Percentiles rank a stretch among this genome's conserved stretches.
phyloP scores from a whole-genome alignment of 2,329 filamentous ascomycete species.

The Alternaria viburni region DNA sequence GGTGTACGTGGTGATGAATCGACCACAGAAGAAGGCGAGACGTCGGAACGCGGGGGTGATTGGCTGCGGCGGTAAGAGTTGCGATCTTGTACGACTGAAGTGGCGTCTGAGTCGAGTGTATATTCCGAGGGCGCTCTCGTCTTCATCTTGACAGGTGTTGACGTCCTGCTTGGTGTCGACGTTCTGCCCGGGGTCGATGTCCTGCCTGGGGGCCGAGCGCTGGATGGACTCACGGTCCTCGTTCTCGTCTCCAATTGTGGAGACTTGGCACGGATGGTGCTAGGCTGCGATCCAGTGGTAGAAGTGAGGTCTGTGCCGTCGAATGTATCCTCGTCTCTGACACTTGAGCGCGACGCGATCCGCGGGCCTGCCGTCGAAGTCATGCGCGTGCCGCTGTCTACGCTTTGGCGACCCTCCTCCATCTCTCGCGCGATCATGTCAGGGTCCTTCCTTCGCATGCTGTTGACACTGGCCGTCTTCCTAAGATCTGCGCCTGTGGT shows the following conservation, averaged over 20 bases:
- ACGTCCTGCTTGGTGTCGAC: constrained; percentile 27
- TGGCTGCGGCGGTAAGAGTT: constrained; percentile 26
- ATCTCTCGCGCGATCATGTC: constrained; percentile 46
- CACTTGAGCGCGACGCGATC: constrained; percentile 51
- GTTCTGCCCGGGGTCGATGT: constrained; percentile 27
- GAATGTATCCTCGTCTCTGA: constrained; percentile 47
- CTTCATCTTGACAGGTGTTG: constrained; percentile 27
- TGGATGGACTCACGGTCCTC: constrained; percentile 35
- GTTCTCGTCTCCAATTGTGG: constrained; percentile 25
- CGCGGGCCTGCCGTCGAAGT: constrained; percentile 45
- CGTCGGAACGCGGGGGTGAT: constrained; percentile 46
- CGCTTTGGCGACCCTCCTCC: constrained; percentile 49
- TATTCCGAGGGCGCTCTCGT: constrained; percentile 50
- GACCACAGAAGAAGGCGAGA: constrained; percentile 49
- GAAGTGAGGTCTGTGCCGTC: constrained; percentile 53
- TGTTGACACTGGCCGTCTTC: constrained; percentile 53
- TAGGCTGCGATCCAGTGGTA: constrained; percentile 49
- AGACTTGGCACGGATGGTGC: constrained; percentile 45
- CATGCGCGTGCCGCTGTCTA: constrained; percentile 48
- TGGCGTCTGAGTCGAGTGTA: constrained; percentile 55
- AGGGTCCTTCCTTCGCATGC: constrained; percentile 50
- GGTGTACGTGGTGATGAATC: constrained; percentile 57
- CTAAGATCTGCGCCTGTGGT: constrained; percentile 50
- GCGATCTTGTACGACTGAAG: constrained; percentile 53
- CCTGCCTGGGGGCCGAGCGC: constrained; percentile 27